Evolutionary conservation across 257 asterid genomes (phyloP).

Genomic region (Oldenlandia corymbosa): DNA sequence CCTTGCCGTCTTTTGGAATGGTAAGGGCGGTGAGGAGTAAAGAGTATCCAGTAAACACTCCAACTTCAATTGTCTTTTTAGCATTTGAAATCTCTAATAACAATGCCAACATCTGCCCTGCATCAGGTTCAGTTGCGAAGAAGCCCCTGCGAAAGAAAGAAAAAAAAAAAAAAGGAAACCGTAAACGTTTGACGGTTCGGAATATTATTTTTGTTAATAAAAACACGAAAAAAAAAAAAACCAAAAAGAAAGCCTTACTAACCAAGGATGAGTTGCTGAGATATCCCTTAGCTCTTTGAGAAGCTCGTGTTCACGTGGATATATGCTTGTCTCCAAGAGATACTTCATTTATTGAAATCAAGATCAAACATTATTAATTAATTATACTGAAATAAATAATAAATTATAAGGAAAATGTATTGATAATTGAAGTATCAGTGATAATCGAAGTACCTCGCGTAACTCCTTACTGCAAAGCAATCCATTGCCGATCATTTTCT

Average conservation of each 20-base stretch:
- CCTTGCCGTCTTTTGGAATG: conserved; percentile 62
- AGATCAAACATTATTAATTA: not conserved
- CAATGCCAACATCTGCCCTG: conserved; percentile 45
- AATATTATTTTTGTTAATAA: too few species aligned
- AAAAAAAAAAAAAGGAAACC: too few species aligned
- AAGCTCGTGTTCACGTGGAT: conserved; percentile 39
- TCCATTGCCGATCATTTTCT: conserved; percentile 18
- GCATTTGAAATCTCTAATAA: conserved; percentile 37
- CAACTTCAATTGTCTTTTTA: conserved; percentile 33
- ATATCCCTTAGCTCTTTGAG: conserved; percentile 48
- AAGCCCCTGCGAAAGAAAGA: conserved; percentile 14
- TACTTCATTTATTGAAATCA: conserved; percentile 20
- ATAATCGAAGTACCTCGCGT: conserved; percentile 16
- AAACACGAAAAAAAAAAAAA: too few species aligned
- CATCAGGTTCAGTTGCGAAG: conserved; percentile 47
- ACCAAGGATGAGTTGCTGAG: conserved; percentile 44
- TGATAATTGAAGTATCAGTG: not conserved
- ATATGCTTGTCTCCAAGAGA: conserved; percentile 44
- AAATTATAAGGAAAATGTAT: not conserved
- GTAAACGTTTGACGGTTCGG: too few species aligned
- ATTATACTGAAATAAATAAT: not conserved
- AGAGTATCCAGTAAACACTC: conserved; percentile 63
- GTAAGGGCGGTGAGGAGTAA: conserved; percentile 50
- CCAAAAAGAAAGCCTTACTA: not conserved
- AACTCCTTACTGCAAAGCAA: conserved; percentile 34